Evolutionary conservation across 2,329 filamentous ascomycete genomes (phyloP), one percentile per base, ranked within the genome.

Genomic region (Diaporthe longicolla): DNA sequence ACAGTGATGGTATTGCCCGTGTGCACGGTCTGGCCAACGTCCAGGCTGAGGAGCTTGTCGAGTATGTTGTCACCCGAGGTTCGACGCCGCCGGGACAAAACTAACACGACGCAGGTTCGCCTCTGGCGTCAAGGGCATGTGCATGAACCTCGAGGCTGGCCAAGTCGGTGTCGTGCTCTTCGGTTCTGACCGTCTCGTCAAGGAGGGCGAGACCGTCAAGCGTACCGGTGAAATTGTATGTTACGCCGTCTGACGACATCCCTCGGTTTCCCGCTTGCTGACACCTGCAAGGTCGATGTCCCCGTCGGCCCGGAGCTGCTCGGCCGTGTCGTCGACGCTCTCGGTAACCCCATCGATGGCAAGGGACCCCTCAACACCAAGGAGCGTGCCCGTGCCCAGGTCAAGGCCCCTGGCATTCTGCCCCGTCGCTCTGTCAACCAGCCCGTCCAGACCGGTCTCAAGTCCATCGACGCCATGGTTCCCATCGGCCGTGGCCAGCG

Each of bases 91-190:
- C 29, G 57, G 40, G 43, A 69, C 63, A 48, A 54, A 71, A 75
- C 77, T 76, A 77, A 80, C 77, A 32, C 35, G 48, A 75, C 76
- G 52, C 79, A 98, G 95, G 91, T 99, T 99, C 90, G 95, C 97
- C 83, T 99, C 97, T 79, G 97, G 97, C 87, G 97, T 98, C 88
- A 98, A 98, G 93, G 97, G 97, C 87, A 99, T 99, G 97, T 98
- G 96, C 94, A 98, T 99, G 96, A 99, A 99, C 94, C 93, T 99
- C 89, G 97, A 99, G 90, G 97, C 97, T 87, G 97, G 97, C 87
- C 97, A 98, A 89, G 97, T 99, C 89, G 97, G 97, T 98, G 95
- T 99, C 84, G 97, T 99, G 92, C 92, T 99, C 84, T 99, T 99
- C 92, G 97, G 97, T 93, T 98, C 97, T 84, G 97, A 99, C 90